Evolutionary conservation across 1,139 yeast species (phyloP), one percentile per base, ranked within the genome.

Genomic region (Debaryomycetaceae sp.): DNA sequence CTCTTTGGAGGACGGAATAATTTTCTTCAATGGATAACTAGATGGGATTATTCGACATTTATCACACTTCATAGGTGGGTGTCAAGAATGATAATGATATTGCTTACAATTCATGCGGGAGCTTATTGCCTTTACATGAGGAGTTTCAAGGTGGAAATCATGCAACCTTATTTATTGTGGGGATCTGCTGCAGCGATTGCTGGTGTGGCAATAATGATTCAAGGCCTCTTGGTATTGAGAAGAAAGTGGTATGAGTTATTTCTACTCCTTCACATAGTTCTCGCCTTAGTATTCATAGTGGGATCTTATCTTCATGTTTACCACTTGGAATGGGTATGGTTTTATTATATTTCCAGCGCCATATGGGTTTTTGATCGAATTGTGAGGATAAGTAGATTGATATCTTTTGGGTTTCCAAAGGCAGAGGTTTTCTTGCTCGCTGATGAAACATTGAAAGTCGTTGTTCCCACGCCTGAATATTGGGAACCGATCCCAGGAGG

Each of bases 1-100:
- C 56, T 79, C 34, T 73, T 83, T 64, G 86, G 83, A 0, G 86
- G 87, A 5, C 67, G 90, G 53, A 82, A 76, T 60, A 83, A 83
- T 57, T 61, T 83, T 42, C 58, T 83, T 35, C 75, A 78, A 48
- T 68, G 72, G 65, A 41, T 80, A 5, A 82, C 88, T 0, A 79
- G 85, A 22, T 75, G 85, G 79, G 75, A 82, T 34, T 80, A 76
- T 53, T 72, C 84, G 14, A 73, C 83, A 1, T 82, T 78, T 53
- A 78, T 80, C 40, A 65, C 80, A 27, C 76, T 74, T 51, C 89
- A 84, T 58, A 65, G 81, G 46, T 81, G 86, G 86, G 54, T 78
- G 2, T 78, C 86, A 0, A 63, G 87, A 45, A 58, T 76, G 3
- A 58, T 74, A 3, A 65, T 80, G 42, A 43, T 67, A 1, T 49